These are phyloP conservation scores for Astrocystis sublimbata DNA, from an alignment of 495 filamentous ascomycete genomes.

Conservation along the genomic window DNA sequence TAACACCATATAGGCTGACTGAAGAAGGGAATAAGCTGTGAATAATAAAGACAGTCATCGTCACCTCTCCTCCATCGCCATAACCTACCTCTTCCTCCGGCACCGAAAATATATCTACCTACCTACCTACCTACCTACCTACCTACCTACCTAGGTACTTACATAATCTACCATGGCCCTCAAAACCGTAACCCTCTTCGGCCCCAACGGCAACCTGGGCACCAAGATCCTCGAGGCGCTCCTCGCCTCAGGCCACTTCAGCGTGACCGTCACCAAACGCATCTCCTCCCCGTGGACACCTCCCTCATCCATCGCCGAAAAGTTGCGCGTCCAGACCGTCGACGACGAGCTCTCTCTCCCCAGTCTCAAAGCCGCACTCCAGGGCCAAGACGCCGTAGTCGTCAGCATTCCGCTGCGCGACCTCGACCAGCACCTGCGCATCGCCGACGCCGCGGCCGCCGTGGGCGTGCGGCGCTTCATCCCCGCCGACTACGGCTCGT, in stretches of 20 bases:
- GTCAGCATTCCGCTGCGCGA: slow-evolving; percentile 34
- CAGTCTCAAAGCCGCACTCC: slow-evolving; percentile 25
- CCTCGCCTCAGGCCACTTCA: neutral
- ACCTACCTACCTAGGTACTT: neutral
- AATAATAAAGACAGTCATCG: too few relatives aligned
- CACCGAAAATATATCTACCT: too few relatives aligned
- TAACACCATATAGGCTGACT: neutral
- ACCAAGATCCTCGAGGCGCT: neutral
- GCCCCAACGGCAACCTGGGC: neutral
- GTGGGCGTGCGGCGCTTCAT: slow-evolving; percentile 53
- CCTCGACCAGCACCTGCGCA: slow-evolving; percentile 38
- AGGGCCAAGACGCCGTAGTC: slow-evolving; percentile 45
- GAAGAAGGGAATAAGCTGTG: neutral
- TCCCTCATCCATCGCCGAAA: neutral
- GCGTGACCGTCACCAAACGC: neutral
- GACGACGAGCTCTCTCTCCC: slow-evolving; percentile 1
- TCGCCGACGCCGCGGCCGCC: slow-evolving; percentile 52
- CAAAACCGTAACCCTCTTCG: neutral
- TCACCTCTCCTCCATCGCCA: too few relatives aligned
- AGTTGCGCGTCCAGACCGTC: neutral
- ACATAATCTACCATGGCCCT: neutral
- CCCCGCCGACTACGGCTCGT: slow-evolving; percentile 56
- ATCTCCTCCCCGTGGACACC: neutral
- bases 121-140: too few relatives aligned
- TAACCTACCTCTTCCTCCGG: too few relatives aligned